Base-by-base conservation (phyloP, 495 filamentous ascomycete genomes). In the Xylaria cubensis region DNA sequence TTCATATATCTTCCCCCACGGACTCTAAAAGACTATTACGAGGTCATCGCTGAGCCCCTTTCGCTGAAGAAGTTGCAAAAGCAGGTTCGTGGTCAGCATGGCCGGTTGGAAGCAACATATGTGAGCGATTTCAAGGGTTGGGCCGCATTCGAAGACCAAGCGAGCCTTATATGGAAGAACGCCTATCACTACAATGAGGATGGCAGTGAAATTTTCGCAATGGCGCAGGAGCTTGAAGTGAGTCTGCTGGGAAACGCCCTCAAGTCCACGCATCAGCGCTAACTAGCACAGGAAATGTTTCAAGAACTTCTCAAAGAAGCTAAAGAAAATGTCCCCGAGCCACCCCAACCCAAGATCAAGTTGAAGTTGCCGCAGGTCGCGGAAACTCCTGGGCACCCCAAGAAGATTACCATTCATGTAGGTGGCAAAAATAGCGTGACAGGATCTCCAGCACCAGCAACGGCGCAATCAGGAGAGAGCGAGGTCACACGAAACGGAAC, bases 131-230 rank as follows among this genome's bases (percentile, higher is more conserved):
- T 94, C 79, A 92, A 92, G 73, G 90, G 81, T 29, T 97, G 94
- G 94, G 81, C 89, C 53, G 85, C 88, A 4, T 95, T 97, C 70
- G 93, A 94, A 79, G 88, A 92, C 15, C 93, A 92, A 70, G 84
- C 93, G 58, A 90, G 86, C 73, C 87, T 91, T 67, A 91, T 97
- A 39, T 97, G 94, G 92, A 88, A 86, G 48, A 97, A 97, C 82
- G 95, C 94, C 5, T 89, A 90, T 63, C 88, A 90, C 39, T 97
- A 94, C 81, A 97, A 97, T 74, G 94, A 97, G 75, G 94, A 97
- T 74, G 92, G 87, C 3, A 97, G 94, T 75, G 89, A 91, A 19
- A 92, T 97, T 50, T 91, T 86, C 64, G 82, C 85, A 24, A 84
- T 94, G 68, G 93, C 93, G 24, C 88, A 88, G 24, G 86, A 93